Evolutionary conservation across 768 basidiomycete genomes (phyloP), one percentile per base, ranked within the genome.

Genomic region (Leccinum variicolor): DNA sequence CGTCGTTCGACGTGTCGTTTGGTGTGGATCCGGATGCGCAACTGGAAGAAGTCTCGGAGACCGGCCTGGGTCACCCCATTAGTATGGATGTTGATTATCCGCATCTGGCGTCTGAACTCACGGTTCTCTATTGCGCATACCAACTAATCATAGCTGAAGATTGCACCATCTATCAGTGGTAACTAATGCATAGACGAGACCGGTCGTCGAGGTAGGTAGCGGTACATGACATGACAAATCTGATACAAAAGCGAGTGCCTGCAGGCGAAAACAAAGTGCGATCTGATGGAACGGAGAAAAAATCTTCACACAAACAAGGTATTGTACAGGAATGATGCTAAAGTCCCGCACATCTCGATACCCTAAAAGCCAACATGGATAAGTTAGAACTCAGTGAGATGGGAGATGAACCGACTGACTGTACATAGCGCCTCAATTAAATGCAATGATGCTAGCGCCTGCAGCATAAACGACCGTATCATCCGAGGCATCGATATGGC

Each of bases 401-500:
- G 25, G 17, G 10, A 48, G 47, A 48, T 26, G 6, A 8, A 26
- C 21, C 2, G 8, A 54, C 43, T 28, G 15, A 55, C 52, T 3
- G 6, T n/a, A 10, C 6, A 57, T 10, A 33, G 11, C 23, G 6
- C 8, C 26, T 57, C 21, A 59, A 17, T 51, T 45, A 10, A 59
- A 57, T 2, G 58, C 55, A 4, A 57, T 52, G 50, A 59, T 36
- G 6, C 45, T 59, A 23, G 33, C 55, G 2, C 58, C 55, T 2
- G 57, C 49, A n/a, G 33, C 55, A 25, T 55, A 29, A 45, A 53
- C 29, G 50, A 51, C 50, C 11, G 62, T 59, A 17, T 59, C 54
- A 1, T 0, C 0, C 62, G 64, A 66, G 11, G 62, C n/a, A 51
- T 66, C 51, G 13, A 66, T 54, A 2, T 51, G 50, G 28, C 50